Evolutionary conservation across 805 yeast species (phyloP).

Genomic region (Jamesozyma piceae): DNA sequence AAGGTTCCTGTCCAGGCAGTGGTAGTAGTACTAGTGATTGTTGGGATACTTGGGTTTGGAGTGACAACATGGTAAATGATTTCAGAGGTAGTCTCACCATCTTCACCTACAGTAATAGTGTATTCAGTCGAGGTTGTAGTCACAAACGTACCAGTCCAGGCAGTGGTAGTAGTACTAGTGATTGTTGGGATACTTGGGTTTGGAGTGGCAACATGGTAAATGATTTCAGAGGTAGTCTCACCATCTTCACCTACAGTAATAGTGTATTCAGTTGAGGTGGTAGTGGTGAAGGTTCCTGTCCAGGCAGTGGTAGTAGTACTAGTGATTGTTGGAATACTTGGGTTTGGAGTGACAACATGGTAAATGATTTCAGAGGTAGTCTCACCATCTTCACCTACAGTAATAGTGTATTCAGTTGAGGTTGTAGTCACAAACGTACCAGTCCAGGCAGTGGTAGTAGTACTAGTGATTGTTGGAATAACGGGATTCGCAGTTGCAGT

Average conservation of each 20-base stretch:
- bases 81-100: slow-evolving; percentile 8
- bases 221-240: slow-evolving; percentile 9
- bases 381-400: slow-evolving; percentile 6
- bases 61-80: slow-evolving; percentile 11
- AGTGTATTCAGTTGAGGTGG: slow-evolving; percentile 14
- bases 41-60: slow-evolving; percentile 5
- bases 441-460: slow-evolving; percentile 5
- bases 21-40: slow-evolving; percentile 6
- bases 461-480: slow-evolving; percentile 1
- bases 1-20: slow-evolving; percentile 13
- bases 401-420: slow-evolving; percentile 10
- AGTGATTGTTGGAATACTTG: background rate
- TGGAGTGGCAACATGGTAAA: slow-evolving; percentile 13
- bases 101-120: slow-evolving; percentile 8
- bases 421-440: background rate
- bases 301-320: slow-evolving; percentile 11
- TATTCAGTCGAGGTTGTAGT: slow-evolving; percentile 13
- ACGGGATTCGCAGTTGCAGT: slow-evolving; percentile 9
- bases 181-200: background rate
- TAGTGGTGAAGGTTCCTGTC: slow-evolving; percentile 10
- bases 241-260: slow-evolving; percentile 6
- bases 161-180: slow-evolving; percentile 10
- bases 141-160: slow-evolving; percentile 11
- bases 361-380: slow-evolving; percentile 10
- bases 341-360: slow-evolving; percentile 2